Conservation (phyloP, 208 protist species). For the Leishmania amazonensis region DNA sequence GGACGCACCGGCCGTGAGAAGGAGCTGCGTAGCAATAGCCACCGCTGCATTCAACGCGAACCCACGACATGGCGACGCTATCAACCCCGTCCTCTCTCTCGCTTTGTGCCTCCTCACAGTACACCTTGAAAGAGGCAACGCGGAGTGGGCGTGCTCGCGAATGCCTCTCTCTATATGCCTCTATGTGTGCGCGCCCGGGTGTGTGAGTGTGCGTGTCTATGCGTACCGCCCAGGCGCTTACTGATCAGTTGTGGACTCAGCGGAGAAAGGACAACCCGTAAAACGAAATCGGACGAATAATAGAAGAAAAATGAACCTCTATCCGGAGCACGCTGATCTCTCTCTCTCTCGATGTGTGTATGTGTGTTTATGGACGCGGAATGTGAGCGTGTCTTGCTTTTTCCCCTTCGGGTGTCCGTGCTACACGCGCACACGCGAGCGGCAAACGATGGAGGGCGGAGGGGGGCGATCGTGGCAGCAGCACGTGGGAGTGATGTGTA, state of each 20-base stretch:
- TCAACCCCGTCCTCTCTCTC: not conserved
- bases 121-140: not conserved
- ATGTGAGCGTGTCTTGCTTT: not conserved
- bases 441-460: not conserved
- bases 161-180: not conserved
- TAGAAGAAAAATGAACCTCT: not conserved
- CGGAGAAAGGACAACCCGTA: not conserved
- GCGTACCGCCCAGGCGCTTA: not conserved
- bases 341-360: not conserved
- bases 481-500: not conserved
- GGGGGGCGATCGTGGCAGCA: not conserved
- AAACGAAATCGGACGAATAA: not conserved
- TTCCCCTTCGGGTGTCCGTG: not conserved
- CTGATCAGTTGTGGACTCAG: not conserved
- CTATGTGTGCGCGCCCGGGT: not conserved
- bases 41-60: conserved; percentile 49
- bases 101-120: not conserved
- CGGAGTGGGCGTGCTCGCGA: not conserved
- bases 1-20: conserved; percentile 45
- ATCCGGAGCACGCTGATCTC: not conserved
- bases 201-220: not conserved
- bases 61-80: conserved; percentile 59
- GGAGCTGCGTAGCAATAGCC: conserved; percentile 61
- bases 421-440: not conserved
- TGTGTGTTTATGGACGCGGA: not conserved